phyloP scores from a whole-genome alignment of 768 basidiomycete genomes.

The Multifurca ochricompacta region DNA sequence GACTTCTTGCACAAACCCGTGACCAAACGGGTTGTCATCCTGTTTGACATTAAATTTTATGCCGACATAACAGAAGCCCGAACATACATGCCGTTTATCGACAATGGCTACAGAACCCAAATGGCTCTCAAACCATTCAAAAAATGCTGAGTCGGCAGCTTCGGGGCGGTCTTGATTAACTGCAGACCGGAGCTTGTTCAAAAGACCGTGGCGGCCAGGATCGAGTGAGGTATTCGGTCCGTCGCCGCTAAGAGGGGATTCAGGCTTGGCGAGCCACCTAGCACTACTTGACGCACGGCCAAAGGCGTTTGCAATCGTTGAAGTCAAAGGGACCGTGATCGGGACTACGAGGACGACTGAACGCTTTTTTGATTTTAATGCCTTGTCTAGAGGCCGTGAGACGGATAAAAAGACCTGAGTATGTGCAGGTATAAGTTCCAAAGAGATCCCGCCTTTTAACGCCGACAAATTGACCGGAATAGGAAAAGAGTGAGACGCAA shows the following conservation, averaged over 20 bases:
- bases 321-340: constrained; percentile 40
- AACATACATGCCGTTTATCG: neutral
- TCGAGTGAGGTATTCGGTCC: constrained; percentile 17
- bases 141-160: constrained; percentile 52
- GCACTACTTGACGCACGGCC: constrained; percentile 40
- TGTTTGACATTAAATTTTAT: neutral
- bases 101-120: neutral
- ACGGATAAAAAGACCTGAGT: constrained; percentile 48
- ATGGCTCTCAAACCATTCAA: constrained; percentile 44
- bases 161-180: constrained; percentile 40
- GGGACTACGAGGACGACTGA: constrained; percentile 58
- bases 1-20: constrained; percentile 55
- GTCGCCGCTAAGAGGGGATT: constrained; percentile 4
- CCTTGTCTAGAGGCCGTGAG: constrained; percentile 24
- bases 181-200: constrained; percentile 33
- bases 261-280: constrained; percentile 38
- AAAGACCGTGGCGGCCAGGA: constrained; percentile 27
- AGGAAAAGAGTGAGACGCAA: constrained; percentile 45
- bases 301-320: constrained; percentile 58
- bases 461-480: constrained; percentile 38
- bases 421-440: constrained; percentile 30
- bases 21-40: constrained; percentile 25
- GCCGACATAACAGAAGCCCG: neutral
- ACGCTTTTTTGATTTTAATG: constrained; percentile 26
- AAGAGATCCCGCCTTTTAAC: constrained; percentile 26